Percentiles rank a stretch among this genome's conserved stretches.
Evolutionary conservation across 805 yeast species (phyloP).

Genomic region (Metschnikowia lunata): DNA sequence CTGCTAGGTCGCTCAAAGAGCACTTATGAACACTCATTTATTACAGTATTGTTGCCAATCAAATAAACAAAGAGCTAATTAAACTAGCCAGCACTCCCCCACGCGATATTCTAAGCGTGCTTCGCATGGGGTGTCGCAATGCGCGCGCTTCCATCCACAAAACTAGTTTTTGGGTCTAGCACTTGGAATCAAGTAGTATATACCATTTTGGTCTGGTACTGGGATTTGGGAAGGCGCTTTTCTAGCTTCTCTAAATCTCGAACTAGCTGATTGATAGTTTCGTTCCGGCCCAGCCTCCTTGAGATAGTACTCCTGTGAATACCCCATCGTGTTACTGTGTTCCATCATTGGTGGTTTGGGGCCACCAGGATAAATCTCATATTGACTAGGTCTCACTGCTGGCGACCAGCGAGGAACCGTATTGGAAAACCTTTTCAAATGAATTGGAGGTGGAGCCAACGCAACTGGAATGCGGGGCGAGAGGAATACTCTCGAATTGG

Average conservation of each 20-base stretch:
- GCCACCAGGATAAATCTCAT: conserved; percentile 33
- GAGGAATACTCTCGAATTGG: conserved; percentile 25
- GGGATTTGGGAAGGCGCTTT: conserved; percentile 5
- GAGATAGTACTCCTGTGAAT: conserved; percentile 10
- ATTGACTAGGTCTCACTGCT: conserved; percentile 6
- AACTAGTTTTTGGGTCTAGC: conserved; percentile 7
- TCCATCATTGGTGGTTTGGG: conserved; percentile 6
- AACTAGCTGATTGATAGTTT: conserved; percentile 4
- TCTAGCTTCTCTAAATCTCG: conserved; percentile 9
- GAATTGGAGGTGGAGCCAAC: conserved; percentile 81
- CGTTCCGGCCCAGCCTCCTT: conserved; percentile 8
- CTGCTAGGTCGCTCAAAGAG: background rate
- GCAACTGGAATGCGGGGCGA: conserved; percentile 23
- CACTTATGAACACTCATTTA: background rate
- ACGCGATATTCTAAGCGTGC: too few species aligned
- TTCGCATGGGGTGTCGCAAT: background rate
- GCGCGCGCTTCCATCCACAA: conserved; percentile 7
- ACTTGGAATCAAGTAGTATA: conserved; percentile 14
- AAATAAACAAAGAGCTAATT: too few species aligned
- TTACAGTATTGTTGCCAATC: too few species aligned
- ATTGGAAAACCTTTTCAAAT: conserved; percentile 30
- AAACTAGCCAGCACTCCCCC: too few species aligned
- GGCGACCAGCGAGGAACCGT: conserved; percentile 10
- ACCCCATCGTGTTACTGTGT: conserved; percentile 7
- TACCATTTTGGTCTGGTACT: conserved; percentile 9